These are phyloP conservation scores for Wickerhamiella galacta DNA, from an alignment of 805 yeast species.

Conservation along the genomic window DNA sequence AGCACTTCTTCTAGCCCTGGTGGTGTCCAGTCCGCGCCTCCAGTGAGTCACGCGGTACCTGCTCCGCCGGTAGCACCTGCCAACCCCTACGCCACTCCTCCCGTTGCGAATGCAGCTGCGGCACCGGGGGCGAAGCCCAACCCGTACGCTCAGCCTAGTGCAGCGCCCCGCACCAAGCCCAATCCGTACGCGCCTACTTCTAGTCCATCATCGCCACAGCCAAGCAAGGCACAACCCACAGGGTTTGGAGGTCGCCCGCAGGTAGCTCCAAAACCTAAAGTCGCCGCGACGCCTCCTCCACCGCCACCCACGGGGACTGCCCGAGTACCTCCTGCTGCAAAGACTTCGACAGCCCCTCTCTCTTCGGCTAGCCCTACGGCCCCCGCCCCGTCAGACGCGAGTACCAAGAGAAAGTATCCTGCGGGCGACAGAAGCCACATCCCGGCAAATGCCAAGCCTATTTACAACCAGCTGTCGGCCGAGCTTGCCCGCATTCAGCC, in stretches of 20 bases:
- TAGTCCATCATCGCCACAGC: too few species aligned
- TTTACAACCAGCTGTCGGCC: constrained; percentile 37
- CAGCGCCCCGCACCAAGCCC: too few species aligned
- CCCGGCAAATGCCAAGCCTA: constrained; percentile 38
- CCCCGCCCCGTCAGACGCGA: neutral
- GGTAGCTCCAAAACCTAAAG: too few species aligned
- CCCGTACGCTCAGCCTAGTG: too few species aligned
- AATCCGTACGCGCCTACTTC: constrained; percentile 8
- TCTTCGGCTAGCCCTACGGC: constrained; percentile 5
- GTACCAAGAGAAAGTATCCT: constrained; percentile 27
- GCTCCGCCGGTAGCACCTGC: neutral
- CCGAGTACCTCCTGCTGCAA: constrained; percentile 15
- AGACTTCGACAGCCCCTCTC: neutral
- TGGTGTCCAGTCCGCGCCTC: too few species aligned
- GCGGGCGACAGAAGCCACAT: constrained; percentile 55
- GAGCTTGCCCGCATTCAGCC: constrained; percentile 52
- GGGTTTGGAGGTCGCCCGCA: too few species aligned
- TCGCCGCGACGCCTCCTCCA: constrained; percentile 4
- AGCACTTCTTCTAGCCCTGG: constrained; percentile 1
- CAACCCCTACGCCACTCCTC: constrained; percentile 5
- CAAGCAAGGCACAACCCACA: too few species aligned
- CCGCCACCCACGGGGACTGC: constrained; percentile 5
- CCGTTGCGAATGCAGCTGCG: constrained; percentile 4
- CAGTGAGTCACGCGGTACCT: too few species aligned
- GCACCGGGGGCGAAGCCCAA: constrained; percentile 1